Evolutionary conservation across 225 moss, liverwort and hornwort genomes (phyloP).

Genomic region (Ulota crispa): DNA sequence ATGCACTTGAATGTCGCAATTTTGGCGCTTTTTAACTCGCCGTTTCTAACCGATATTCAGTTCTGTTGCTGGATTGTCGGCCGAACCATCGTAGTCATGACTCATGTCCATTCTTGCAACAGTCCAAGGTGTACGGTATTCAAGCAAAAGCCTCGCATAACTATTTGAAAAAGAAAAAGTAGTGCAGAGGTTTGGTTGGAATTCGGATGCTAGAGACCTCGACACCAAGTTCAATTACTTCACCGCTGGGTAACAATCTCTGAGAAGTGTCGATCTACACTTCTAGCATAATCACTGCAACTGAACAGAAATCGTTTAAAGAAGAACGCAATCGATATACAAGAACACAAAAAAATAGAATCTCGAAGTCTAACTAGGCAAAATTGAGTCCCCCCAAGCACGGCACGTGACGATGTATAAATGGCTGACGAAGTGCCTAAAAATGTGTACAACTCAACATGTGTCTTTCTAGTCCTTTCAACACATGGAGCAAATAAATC

Average conservation of each 20-base stretch:
- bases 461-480: conserved; percentile 1
- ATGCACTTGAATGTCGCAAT: not conserved
- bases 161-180: not conserved
- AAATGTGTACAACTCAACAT: conserved; percentile 35
- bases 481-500: conserved; percentile 29
- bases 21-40: not conserved
- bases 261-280: not conserved
- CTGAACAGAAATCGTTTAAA: conserved; percentile 17
- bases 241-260: conserved; percentile 19
- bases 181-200: not conserved
- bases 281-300: conserved; percentile 3
- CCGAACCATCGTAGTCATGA: not conserved
- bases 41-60: too few species aligned
- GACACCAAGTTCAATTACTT: not conserved
- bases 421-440: conserved; percentile 7
- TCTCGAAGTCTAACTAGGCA: conserved; percentile 2
- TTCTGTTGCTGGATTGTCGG: not conserved
- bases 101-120: not conserved
- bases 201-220: conserved; percentile 4
- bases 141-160: not conserved
- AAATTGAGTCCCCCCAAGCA: conserved; percentile 14
- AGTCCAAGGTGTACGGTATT: not conserved
- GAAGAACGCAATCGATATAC: conserved; percentile 17
- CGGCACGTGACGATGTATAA: not conserved
- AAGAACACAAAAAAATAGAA: not conserved